Base-by-base conservation (phyloP, 495 filamentous ascomycete species). In the Trichodelitschia bisporula region DNA sequence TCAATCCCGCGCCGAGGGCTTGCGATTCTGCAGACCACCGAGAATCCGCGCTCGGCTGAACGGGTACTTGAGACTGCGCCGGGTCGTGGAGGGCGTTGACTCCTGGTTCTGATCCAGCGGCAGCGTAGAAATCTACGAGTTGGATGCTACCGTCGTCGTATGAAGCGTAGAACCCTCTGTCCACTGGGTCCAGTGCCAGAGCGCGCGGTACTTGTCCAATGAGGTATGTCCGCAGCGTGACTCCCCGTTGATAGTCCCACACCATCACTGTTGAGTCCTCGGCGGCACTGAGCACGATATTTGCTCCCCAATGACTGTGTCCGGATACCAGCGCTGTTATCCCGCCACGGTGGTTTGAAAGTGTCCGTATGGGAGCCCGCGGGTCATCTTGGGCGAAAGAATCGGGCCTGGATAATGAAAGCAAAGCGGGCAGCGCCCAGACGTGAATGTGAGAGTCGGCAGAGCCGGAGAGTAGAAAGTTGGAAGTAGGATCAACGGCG, bases 391-490 rank as follows among this genome's bases (percentile, higher is more conserved):
- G 19, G 71, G 52, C 4, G 68, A 65, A n/a, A 4, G 18, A 8
- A 31, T 39, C 39, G 2, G 64, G 4, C 8, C 10, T n/a, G 18
- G 29, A 19, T 55, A 73, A 73, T 3, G 68, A 72, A 4, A 93
- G 57, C 5, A 97, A 59, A 19, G 60, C 54, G 1, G 69, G 55
- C 13, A 93, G 42, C 4, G 77, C 79, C 86, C 86, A 95, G 32
- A 92, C 67, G 48, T 89, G 73, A 30, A 92, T 61, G 41, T 72
- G 80, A 10, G 84, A 77, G 47, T 95, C 86, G 36, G 72, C 57
- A 5, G 84, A 91, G 23, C 78, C 86, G 2, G 82, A 83, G 15
- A 92, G 59, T 30, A 93, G 55, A 47, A 86, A 76, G 39, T 69
- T 75, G 26, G 67, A 69, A 26, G 65, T 74, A 20, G 69, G 64